These are phyloP conservation scores for Diutina mesorugosa DNA, from an alignment of 1,139 yeast genomes.

Conservation along the genomic window DNA sequence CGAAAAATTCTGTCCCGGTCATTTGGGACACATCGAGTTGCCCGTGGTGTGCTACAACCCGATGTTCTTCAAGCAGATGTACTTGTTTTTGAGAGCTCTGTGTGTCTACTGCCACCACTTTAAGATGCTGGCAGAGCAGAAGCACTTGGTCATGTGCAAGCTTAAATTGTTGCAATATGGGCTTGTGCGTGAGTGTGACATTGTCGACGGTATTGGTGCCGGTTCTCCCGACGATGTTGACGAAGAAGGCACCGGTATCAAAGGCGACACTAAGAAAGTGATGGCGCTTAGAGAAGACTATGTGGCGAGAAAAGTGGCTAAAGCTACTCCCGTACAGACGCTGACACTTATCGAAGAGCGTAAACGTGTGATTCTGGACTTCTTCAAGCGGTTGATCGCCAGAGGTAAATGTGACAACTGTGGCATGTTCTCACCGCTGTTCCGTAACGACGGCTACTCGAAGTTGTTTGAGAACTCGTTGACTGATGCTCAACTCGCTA, in stretches of 20 bases:
- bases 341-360: conserved; percentile 84
- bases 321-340: conserved; percentile 61
- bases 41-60: conserved; percentile 96
- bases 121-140: conserved; percentile 53
- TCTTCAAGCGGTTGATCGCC: conserved; percentile 57
- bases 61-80: conserved; percentile 82
- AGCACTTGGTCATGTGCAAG: conserved; percentile 68
- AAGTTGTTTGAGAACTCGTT: conserved; percentile 86
- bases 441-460: conserved; percentile 88
- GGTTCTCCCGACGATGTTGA: conserved; percentile 10
- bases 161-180: conserved; percentile 81
- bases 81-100: conserved; percentile 66
- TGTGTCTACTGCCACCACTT: conserved; percentile 89
- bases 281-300: conserved; percentile 51
- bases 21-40: conserved; percentile 93
- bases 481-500: conserved; percentile 64
- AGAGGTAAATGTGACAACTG: conserved; percentile 92
- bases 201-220: conserved; percentile 18
- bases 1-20: conserved; percentile 94
- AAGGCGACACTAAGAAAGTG: conserved; percentile 27
- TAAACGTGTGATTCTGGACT: conserved; percentile 59
- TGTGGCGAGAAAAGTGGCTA: conserved; percentile 55
- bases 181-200: conserved; percentile 60
- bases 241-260: conserved; percentile 15
- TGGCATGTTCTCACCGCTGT: conserved; percentile 87